Evolutionary conservation across 768 basidiomycete genomes (phyloP), one percentile per base, ranked within the genome.

Genomic region (Obba rivulosa): DNA sequence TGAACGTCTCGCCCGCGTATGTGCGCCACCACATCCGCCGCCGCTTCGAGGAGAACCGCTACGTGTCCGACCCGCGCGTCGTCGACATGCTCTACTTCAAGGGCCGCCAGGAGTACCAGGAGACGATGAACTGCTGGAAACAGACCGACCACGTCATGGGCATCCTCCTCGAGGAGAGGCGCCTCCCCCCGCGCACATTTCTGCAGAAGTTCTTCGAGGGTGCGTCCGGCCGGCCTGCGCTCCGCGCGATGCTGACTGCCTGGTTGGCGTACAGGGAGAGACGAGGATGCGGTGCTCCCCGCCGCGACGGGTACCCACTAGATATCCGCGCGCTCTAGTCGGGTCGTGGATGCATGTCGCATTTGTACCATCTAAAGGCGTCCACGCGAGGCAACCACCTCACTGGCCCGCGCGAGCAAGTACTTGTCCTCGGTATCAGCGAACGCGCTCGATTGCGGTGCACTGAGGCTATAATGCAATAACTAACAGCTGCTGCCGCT

Each of bases 121-220:
- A 97, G 75, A 85, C 86, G 45, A 74, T 96, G 75, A 97, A 97
- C 63, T 80, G 78, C 58, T 97, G 93, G 93, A 93, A 93, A 62
- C 87, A 89, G 72, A 77, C 74, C 37, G 86, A 90, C 52, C 89
- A 92, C 61, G 71, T 92, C 24, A 67, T 83, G 65, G 88, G 87
- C 2, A 77, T 87, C 28, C 63, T 91, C 43, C 66, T 90, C 50
- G 65, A 76, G 52, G 69, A 72, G 8, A 67, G 69, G 53, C 69
- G 75, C 45, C 73, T 76, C 50, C 71, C 71, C 4, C 69, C 64
- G 49, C 65, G 72, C 46, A 78, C 83, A 18, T 92, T 92, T 63
- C 68, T 92, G 75, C 79, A 91, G 68, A 87, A 81, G 72, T 92
- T 92, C 58, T 85, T 82, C 46, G 85, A 87, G 63, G 89, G 89